A percentile compares a stretch with the other conserved stretches of the same genome.
Conservation (phyloP, 805 yeast species). For the Candida boleticola region DNA sequence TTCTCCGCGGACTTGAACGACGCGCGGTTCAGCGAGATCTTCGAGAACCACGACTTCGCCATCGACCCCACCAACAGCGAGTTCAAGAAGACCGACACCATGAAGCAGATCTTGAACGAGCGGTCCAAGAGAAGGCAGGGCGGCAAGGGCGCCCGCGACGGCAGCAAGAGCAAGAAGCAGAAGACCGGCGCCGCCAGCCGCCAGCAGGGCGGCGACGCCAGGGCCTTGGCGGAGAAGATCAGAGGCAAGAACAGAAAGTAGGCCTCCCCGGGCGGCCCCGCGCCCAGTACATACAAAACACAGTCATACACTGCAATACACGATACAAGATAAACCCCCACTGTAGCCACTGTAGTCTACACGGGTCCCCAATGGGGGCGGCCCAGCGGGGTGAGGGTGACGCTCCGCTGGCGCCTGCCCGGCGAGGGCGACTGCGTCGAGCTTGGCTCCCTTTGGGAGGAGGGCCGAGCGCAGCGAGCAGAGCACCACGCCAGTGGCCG, state of each 20-base stretch:
- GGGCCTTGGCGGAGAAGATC: conserved; percentile 48
- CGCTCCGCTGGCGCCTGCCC: too few relatives aligned
- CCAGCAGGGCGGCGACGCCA: conserved; percentile 10
- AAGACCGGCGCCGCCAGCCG: conserved; percentile 9
- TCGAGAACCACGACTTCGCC: conserved; percentile 86
- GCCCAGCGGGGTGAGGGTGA: not conserved
- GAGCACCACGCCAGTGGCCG: too few relatives aligned
- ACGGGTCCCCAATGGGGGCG: not conserved
- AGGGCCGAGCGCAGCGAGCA: too few relatives aligned
- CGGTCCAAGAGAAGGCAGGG: conserved; percentile 62
- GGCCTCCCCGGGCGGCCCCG: not conserved
- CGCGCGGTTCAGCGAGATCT: conserved; percentile 84
- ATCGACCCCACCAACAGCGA: conserved; percentile 94
- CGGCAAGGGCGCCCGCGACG: conserved; percentile 62
- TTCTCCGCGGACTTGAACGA: conserved; percentile 75
- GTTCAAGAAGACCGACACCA: conserved; percentile 81
- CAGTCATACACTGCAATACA: too few relatives aligned
- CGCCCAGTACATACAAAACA: not conserved
- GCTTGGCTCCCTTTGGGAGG: too few relatives aligned
- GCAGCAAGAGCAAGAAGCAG: conserved; percentile 6
- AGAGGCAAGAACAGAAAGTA: conserved; percentile 37
- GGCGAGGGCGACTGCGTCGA: not conserved
- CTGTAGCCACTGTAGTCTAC: not conserved
- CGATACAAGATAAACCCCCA: too few relatives aligned
- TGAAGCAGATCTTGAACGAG: conserved; percentile 79